Conservation (phyloP, 2,329 filamentous ascomycete species). For the Fusarium compactum region DNA sequence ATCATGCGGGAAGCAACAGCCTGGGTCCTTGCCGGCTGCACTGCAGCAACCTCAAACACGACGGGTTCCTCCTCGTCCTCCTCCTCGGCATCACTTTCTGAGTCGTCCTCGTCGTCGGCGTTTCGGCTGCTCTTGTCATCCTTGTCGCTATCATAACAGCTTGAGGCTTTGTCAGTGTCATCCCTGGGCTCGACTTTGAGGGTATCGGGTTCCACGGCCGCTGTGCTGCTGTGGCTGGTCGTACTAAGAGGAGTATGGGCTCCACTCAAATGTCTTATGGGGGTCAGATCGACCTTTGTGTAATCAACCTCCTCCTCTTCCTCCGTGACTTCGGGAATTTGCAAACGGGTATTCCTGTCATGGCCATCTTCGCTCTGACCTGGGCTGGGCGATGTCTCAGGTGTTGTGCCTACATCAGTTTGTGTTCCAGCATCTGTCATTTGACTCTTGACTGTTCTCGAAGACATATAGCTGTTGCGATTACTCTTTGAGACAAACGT, state of each 20-base stretch:
- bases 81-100: conserved; percentile 35
- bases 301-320: conserved; percentile 70
- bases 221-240: conserved; percentile 41
- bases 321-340: conserved; percentile 52
- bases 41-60: conserved; percentile 74
- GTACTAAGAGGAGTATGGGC: conserved; percentile 35
- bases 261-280: conserved; percentile 60
- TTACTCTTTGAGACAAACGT: conserved; percentile 71
- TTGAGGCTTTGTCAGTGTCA: conserved; percentile 44
- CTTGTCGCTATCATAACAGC: conserved; percentile 44
- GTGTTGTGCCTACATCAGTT: conserved; percentile 66
- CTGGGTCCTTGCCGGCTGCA: conserved; percentile 66
- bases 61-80: conserved; percentile 69
- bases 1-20: conserved; percentile 75
- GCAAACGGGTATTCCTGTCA: conserved; percentile 56
- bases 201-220: conserved; percentile 36
- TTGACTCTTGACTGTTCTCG: conserved; percentile 75
- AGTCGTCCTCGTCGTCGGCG: conserved; percentile 45
- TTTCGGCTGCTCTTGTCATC: conserved; percentile 46
- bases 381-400: conserved; percentile 67
- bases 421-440: conserved; percentile 78
- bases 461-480: conserved; percentile 80
- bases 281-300: conserved; percentile 67
- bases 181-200: conserved; percentile 43
- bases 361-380: conserved; percentile 66